Evolutionary conservation across 768 basidiomycete genomes (phyloP), one percentile per base, ranked within the genome.

Genomic region (Amanita jacksonii): DNA sequence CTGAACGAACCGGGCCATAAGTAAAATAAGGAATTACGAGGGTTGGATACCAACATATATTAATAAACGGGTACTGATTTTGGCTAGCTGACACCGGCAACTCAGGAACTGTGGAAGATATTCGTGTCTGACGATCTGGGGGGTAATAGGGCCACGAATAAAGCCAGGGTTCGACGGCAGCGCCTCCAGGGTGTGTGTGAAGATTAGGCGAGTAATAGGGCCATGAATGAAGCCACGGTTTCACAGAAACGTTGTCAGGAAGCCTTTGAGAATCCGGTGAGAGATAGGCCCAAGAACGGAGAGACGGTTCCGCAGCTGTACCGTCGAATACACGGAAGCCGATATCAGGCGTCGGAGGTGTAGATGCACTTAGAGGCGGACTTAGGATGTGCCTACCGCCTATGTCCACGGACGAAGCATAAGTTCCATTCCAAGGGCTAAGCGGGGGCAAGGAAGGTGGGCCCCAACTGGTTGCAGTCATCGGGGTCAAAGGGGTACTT

Each of bases 401-500:
- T 31, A 76, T 52, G 53, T 77, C 72, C 6, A 72, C 64, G n/a
- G 76, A 72, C 4, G 65, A 48, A n/a, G 58, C 46, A 38, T 50
- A 56, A 44, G 58, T 58, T 22, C 51, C 52, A 41, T 46, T 53
- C 10, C 41, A 35, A 18, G 64, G 61, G 2, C 63, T 61, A 2
- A 59, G 41, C 4, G 67, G 64, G 46, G 51, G 62, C 10, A 55
- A 64, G 22, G 58, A 52, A 7, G 66, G 61, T 4, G 70, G 60
- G 16, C 73, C 72, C 73, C 71, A 73, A 51, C 63, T 66, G 5
- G 68, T 71, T 5, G 64, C 60, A 1, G 71, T 74, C 24, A 63
- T 60, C 13, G 73, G 75, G 20, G 77, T 76, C 4, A 59, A 61
- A 2, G 79, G 79, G 8, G 54, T 59, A 51, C 77, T 71, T 24